Conservation (phyloP, 495 filamentous ascomycete species). For the Penicillium simplicissimum region DNA sequence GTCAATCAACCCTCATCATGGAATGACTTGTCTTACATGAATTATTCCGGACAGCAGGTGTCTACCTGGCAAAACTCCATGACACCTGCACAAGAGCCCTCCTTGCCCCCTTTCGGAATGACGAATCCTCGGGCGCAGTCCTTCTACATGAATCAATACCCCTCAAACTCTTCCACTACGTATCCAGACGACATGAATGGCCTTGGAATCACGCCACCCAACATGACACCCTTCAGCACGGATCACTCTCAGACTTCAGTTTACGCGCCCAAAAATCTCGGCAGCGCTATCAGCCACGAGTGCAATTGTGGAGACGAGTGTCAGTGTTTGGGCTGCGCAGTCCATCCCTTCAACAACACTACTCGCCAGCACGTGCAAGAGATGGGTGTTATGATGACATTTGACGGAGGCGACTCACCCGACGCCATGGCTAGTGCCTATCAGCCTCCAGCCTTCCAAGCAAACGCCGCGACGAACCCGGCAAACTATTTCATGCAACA, state of each 20-base stretch:
- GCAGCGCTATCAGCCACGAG: constrained; percentile 41
- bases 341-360: constrained; percentile 72
- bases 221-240: constrained; percentile 18
- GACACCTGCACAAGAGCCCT: constrained; percentile 13
- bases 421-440: constrained; percentile 21
- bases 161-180: constrained; percentile 12
- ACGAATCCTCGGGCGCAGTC: constrained; percentile 13
- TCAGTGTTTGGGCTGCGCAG: constrained; percentile 66
- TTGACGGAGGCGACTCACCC: constrained; percentile 32
- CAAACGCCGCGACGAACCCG: constrained; percentile 1
- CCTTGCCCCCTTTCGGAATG: constrained; percentile 23
- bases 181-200: constrained; percentile 21
- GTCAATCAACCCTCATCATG: constrained; percentile 11
- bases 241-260: constrained; percentile 15
- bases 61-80: constrained; percentile 30
- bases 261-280: constrained; percentile 13
- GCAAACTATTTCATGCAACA: constrained; percentile 22
- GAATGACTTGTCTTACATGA: constrained; percentile 20
- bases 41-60: constrained; percentile 21
- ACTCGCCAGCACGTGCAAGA: constrained; percentile 64
- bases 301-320: constrained; percentile 69
- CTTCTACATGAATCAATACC: constrained; percentile 20
- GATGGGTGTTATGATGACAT: constrained; percentile 47
- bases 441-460: constrained; percentile 13
- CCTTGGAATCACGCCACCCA: constrained; percentile 20